These are phyloP conservation scores for Jatropha podagrica DNA, from an alignment of 441 rosid genomes.

Conservation along the genomic window DNA sequence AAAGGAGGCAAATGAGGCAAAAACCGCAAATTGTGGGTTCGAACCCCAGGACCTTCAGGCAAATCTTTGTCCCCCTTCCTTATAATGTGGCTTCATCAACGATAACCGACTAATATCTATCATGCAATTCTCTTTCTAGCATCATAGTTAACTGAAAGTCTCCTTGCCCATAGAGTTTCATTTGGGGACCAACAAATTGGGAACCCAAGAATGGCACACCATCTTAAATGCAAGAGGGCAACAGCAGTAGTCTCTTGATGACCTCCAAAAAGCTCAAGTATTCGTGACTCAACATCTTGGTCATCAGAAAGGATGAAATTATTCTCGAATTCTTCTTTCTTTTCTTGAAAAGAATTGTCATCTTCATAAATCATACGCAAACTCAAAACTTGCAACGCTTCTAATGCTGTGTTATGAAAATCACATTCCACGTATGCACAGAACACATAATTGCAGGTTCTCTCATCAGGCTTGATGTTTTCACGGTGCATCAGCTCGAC, in stretches of 20 bases:
- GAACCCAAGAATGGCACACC: slow-evolving; percentile 68
- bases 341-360: slow-evolving; percentile 38
- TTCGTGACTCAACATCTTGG: slow-evolving; percentile 48
- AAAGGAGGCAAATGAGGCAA: too few relatives aligned
- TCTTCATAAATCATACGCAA: slow-evolving; percentile 63
- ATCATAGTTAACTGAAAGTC: slow-evolving; percentile 44
- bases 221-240: slow-evolving; percentile 67
- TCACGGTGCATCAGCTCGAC: slow-evolving; percentile 59
- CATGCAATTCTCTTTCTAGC: neutral
- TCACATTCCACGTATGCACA: slow-evolving; percentile 45
- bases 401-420: slow-evolving; percentile 50
- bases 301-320: slow-evolving; percentile 57
- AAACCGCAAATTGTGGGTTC: too few relatives aligned
- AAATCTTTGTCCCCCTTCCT: too few relatives aligned
- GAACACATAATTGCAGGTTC: slow-evolving; percentile 67
- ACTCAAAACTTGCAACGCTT: slow-evolving; percentile 77
- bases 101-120: neutral
- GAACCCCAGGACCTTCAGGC: too few relatives aligned
- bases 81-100: neutral
- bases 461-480: slow-evolving; percentile 63
- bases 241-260: slow-evolving; percentile 43
- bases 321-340: slow-evolving; percentile 51
- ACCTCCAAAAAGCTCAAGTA: slow-evolving; percentile 43
- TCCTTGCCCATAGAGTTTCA: slow-evolving; percentile 59
- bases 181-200: slow-evolving; percentile 63